Conservation (phyloP, 2,329 filamentous ascomycete genomes). For the Botrytis byssoidea region DNA sequence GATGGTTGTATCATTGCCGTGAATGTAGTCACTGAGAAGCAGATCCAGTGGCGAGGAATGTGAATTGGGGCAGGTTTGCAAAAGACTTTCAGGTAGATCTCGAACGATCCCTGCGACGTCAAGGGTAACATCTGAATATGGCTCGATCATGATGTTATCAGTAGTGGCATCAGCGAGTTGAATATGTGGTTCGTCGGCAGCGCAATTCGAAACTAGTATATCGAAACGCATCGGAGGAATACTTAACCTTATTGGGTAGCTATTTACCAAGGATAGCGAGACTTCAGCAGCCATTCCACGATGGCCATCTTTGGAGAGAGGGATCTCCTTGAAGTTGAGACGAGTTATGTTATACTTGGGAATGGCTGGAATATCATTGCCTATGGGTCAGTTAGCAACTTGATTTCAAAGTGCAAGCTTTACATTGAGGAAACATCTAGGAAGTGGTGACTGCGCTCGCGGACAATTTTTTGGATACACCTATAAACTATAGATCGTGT, state of each 20-base stretch:
- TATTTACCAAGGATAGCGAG: conserved; percentile 68
- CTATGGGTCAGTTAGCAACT: conserved; percentile 42
- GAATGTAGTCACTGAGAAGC: conserved; percentile 77
- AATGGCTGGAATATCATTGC: conserved; percentile 69
- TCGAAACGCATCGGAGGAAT: conserved; percentile 82
- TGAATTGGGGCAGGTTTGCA: conserved; percentile 70
- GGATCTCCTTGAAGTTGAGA: conserved; percentile 74
- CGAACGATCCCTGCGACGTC: conserved; percentile 70
- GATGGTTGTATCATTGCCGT: conserved; percentile 73
- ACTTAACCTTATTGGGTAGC: conserved; percentile 73
- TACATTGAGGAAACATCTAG: not conserved
- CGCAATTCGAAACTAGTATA: conserved; percentile 80
- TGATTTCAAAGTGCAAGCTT: not conserved
- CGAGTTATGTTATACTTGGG: conserved; percentile 81
- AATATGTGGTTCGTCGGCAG: conserved; percentile 68
- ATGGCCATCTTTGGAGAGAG: conserved; percentile 48
- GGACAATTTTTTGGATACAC: conserved; percentile 22
- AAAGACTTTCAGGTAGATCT: conserved; percentile 71
- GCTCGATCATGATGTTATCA: conserved; percentile 62
- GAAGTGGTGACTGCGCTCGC: conserved; percentile 12
- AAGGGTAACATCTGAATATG: conserved; percentile 65
- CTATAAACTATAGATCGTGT: conserved; percentile 27
- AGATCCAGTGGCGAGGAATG: conserved; percentile 80
- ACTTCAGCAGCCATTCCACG: conserved; percentile 76
- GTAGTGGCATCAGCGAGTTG: conserved; percentile 75